phyloP scores from a whole-genome alignment of 2,329 filamentous ascomycete species.

The Dothideomycetes sp. region DNA sequence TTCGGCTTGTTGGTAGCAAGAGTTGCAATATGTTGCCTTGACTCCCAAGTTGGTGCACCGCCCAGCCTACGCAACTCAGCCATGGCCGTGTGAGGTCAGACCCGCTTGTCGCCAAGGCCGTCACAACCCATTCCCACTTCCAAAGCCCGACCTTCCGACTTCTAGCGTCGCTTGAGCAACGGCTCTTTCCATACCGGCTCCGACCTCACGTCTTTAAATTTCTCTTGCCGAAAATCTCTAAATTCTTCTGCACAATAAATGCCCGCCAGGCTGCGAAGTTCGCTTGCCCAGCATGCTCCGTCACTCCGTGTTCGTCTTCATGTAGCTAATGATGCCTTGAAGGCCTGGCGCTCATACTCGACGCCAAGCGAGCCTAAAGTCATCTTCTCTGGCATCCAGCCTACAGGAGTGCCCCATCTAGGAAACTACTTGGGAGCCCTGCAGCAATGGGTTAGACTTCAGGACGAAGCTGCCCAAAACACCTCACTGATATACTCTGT shows the following conservation, averaged over 20 bases:
- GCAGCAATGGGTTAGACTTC: constrained; percentile 72
- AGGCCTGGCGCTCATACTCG: not conserved
- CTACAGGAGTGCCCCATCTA: constrained; percentile 84
- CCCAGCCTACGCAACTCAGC: no score
- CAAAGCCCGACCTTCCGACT: not conserved
- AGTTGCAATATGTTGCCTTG: no score
- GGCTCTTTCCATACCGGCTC: not conserved
- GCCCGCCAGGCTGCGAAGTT: not conserved
- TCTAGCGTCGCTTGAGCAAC: no score
- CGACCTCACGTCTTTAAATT: not conserved
- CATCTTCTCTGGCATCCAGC: constrained; percentile 94
- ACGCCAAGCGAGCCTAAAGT: constrained; percentile 25
- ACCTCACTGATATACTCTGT: constrained; percentile 71
- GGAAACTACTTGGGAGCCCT: constrained; percentile 93
- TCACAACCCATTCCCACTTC: no score
- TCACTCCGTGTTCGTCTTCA: not conserved
- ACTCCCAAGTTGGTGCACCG: no score
- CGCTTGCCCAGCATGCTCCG: not conserved
- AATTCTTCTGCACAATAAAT: not conserved
- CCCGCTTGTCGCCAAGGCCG: no score
- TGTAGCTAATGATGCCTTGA: not conserved
- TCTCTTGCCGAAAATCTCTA: not conserved
- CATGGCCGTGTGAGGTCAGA: no score
- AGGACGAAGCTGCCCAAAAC: constrained; percentile 47
- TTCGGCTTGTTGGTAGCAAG: no score